Base-by-base conservation (phyloP, 2,329 filamentous ascomycete genomes). In the Ascocoryne sarcoides region DNA sequence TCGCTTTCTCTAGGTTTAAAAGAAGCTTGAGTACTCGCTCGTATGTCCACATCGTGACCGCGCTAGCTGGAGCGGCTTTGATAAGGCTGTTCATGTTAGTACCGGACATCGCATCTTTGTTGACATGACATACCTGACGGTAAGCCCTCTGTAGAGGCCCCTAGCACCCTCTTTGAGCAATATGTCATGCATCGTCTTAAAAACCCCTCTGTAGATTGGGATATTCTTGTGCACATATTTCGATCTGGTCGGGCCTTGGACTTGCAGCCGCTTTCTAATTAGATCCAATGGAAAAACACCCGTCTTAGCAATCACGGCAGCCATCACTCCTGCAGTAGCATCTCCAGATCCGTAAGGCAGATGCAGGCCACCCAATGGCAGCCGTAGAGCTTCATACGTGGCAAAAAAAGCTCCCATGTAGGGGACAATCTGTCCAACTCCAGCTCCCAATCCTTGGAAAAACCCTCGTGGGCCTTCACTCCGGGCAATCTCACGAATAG, bases 351-450 rank as follows among this genome's bases (percentile, higher is more conserved):
- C 85, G 60, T 82, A 81, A 0, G 80, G 81, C 50, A 84, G 60
- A 8, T 73, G 60, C 14, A 79, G 53, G 4, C 58, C 56, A 5
- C 68, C 67, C 33, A 90, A 61, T 0, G 72, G 74, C 5, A 76
- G 59, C 4, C 84, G 71, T 37, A 94, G 65, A 8, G 73, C 70
- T 62, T 98, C 92, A 65, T 96, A 98, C 30, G 79, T 75, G 23
- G 84, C 76, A 64, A 98, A 98, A 67, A 98, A 96, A 2, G 95
- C 70, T 10, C 92, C 92, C 92, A 98, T 98, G 61, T 90, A 94
- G 2, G 92, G 92, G 8, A 95, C 77, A 36, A 96, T 92, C 66
- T 95, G 89, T 18, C 72, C 82, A 16, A 96, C 68, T 0, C 82
- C 87, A 2, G 90, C 89, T 1, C 75, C 75, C 23, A 94, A 68